Base-by-base conservation (phyloP, 805 yeast species). In the Candida adriatica region DNA sequence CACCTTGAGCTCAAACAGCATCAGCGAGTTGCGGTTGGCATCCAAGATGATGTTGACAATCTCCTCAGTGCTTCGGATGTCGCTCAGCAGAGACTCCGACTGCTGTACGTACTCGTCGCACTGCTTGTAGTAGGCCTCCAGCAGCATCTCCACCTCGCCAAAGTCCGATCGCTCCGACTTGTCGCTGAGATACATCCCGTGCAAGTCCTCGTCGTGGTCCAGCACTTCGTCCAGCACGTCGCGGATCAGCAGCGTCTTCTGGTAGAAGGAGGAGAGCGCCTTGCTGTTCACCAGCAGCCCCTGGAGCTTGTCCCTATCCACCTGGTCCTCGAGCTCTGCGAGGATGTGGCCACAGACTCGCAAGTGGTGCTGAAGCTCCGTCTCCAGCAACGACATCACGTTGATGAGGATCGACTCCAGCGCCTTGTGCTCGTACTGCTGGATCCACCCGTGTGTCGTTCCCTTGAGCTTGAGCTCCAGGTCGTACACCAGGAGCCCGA, bases 101-200 rank as follows among this genome's bases (percentile, higher is more conserved):
- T 83, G 90, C 55, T 88, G 96, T 6, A 87, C 96, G 44, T 82
- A 77, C 59, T 88, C 96, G 51, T 88, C 96, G 51, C 90, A 80
- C 46, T 87, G 96, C 37, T 82, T 80, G 56, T 84, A 87, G 58
- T 88, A 88, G 0, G 95, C 75, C 51, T 88, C 96, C 14, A 88
- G 54, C 30, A 88, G 64, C 79, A 87, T 80, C 55, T 88, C 96
- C 14, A 85, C 68, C 45, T 88, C 95, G 7, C 79, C 83, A 41
- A 66, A 70, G 49, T 71, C 73, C 2, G 39, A 43, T 29, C 43
- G 31, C 21, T 31, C 41, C 4, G 28, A 27, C 32, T 55, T 62
- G 9, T 67, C 74, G 0, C 80, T 72, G 31, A 87, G 58, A 50
- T 83, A 84, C 88, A 88, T 79, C 8, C 73, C 80, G 19, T 75